phyloP scores from a whole-genome alignment of 2,329 filamentous ascomycete genomes.

The Neophaeococcomyces mojaviensis region DNA sequence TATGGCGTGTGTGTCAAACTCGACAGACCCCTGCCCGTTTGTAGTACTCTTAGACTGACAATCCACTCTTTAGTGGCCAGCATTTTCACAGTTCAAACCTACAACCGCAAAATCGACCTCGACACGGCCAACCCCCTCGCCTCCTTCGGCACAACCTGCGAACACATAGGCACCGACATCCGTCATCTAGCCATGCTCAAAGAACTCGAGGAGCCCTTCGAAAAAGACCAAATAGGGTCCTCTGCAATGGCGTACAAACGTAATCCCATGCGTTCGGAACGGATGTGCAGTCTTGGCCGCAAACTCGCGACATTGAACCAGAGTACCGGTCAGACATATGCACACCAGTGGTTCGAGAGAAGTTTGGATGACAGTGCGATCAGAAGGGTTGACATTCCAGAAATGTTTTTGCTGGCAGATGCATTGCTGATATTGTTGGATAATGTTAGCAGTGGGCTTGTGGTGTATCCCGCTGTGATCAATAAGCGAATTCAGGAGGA shows the following conservation, averaged over 20 bases:
- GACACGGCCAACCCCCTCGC: conserved; percentile 72
- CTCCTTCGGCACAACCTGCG: conserved; percentile 69
- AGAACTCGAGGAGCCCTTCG: conserved; percentile 79
- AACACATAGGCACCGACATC: conserved; percentile 68
- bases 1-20: no score
- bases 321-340: conserved; percentile 58
- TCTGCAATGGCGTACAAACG: conserved; percentile 63
- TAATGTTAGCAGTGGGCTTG: conserved; percentile 61
- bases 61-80: no score
- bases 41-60: no score
- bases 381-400: conserved; percentile 52
- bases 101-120: conserved; percentile 75
- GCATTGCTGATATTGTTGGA: conserved; percentile 59
- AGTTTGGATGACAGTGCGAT: conserved; percentile 47
- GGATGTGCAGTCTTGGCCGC: conserved; percentile 52
- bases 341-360: conserved; percentile 69
- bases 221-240: conserved; percentile 68
- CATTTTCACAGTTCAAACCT: conserved; percentile 64
- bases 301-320: conserved; percentile 48
- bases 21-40: no score
- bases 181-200: conserved; percentile 68
- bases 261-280: conserved; percentile 50
- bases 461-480: conserved; percentile 73
- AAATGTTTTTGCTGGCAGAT: conserved; percentile 61
- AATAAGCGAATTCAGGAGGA: conserved; percentile 61